A percentile compares a stretch with the other conserved stretches of the same genome.
Conservation (phyloP, 306 rosid species). For the Senna siamea region DNA sequence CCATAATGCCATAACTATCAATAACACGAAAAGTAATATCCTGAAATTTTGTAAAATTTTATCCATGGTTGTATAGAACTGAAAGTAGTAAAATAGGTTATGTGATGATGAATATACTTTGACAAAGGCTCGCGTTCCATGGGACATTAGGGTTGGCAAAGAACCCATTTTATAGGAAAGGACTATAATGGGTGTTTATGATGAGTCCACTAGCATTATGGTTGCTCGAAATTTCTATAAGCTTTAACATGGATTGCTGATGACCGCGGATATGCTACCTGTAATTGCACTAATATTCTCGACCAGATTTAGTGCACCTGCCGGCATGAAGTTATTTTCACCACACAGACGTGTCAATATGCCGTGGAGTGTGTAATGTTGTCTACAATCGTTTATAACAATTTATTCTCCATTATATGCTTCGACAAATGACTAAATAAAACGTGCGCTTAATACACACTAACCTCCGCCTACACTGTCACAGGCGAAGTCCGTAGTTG, state of each 20-base stretch:
- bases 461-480: no score
- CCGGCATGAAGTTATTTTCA: conserved; percentile 42
- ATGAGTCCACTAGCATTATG: conserved; percentile 34
- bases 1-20: conserved; percentile 7
- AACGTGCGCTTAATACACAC: no score
- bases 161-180: conserved; percentile 38
- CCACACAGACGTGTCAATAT: conserved; percentile 38
- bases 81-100: background rate
- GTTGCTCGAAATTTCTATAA: conserved; percentile 32
- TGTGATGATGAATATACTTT: background rate
- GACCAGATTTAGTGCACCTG: conserved; percentile 48
- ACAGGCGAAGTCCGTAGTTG: no score
- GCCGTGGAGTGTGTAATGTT: conserved; percentile 1
- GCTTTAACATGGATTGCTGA: conserved; percentile 19
- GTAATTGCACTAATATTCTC: conserved; percentile 40
- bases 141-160: conserved; percentile 20
- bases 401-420: conserved; percentile 22
- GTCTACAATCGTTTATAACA: background rate
- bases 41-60: background rate
- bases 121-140: conserved; percentile 13
- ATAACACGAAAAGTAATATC: conserved; percentile 3
- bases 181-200: background rate
- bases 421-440: conserved; percentile 29
- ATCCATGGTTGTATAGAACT: conserved; percentile 20
- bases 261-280: conserved; percentile 41